A percentile compares a stretch with the other conserved stretches of the same genome.
Conservation (phyloP, 306 rosid species). For the Calophaca sinica region DNA sequence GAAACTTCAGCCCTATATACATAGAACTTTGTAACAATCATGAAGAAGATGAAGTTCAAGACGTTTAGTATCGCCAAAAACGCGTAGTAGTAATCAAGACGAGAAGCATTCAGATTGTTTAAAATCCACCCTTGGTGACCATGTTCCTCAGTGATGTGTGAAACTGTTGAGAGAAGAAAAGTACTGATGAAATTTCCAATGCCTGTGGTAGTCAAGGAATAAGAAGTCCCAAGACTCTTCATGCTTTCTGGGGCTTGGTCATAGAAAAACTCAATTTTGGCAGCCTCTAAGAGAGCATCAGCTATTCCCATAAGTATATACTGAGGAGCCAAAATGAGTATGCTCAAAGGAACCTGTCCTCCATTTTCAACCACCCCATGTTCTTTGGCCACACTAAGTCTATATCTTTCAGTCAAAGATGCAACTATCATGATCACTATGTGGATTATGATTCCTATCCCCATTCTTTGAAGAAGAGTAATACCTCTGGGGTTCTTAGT, state of each 20-base stretch:
- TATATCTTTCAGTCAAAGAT: conserved; percentile 56
- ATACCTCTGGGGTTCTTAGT: conserved; percentile 85
- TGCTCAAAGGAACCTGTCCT: conserved; percentile 65
- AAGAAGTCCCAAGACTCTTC: conserved; percentile 89
- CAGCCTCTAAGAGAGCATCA: conserved; percentile 76
- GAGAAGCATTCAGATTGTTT: conserved; percentile 76
- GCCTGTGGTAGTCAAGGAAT: conserved; percentile 66
- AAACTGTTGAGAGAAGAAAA: conserved; percentile 64
- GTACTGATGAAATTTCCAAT: conserved; percentile 75
- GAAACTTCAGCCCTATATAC: conserved; percentile 82
- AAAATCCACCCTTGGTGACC: conserved; percentile 70
- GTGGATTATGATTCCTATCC: conserved; percentile 70
- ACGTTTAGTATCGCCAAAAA: conserved; percentile 62
- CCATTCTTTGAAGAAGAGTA: conserved; percentile 76
- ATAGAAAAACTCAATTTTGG: conserved; percentile 81
- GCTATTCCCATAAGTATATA: conserved; percentile 74
- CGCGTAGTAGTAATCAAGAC: conserved; percentile 75
- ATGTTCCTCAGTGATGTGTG: conserved; percentile 52
- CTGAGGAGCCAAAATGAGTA: conserved; percentile 81
- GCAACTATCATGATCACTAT: conserved; percentile 60
- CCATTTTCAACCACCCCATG: conserved; percentile 39
- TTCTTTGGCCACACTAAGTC: conserved; percentile 57
- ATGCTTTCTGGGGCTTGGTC: conserved; percentile 85
- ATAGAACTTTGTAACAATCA: conserved; percentile 52
- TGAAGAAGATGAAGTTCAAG: conserved; percentile 62